Evolutionary conservation across 768 basidiomycete species (phyloP), one percentile per base, ranked within the genome.

Genomic region (Russula foetens): DNA sequence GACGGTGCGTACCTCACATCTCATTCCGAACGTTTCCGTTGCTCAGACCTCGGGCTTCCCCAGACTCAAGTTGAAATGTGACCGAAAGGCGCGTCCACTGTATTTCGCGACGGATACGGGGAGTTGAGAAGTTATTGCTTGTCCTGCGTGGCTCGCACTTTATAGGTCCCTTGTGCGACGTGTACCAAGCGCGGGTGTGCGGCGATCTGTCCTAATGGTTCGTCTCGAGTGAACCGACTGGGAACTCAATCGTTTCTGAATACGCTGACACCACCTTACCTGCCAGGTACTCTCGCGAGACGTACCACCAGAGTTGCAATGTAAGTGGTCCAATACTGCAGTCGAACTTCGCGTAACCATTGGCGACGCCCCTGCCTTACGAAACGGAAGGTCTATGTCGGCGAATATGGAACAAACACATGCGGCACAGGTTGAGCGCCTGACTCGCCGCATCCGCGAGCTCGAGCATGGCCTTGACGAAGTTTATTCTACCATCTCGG

Each of bases 201-300:
- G 24, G 75, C 82, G 19, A 85, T 90, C 58, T 91, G 88, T 72
- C 88, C 88, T n/a, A 82, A 85, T 58, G 88, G 88, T 85, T 64
- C 47, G 63, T 56, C 24, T 7, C 8, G 53, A 61, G 4, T 49
- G 15, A 17, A 8, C 38, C 2, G 14, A 4, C 38, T 5, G 19
- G n/a, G 31, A 47, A 15, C 33, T 46, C 41, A 28, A 46, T 69
- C 38, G 7, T 14, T 14, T 28, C 23, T 45, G 8, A 15, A 41
- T 45, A 24, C 24, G 43, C 53, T 39, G 59, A 66, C 21, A 55
- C 45, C 29, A 23, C 14, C 38, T 15, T 28, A 23, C 14, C 38
- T 15, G 4, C 56, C 62, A 85, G 84, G 82, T 21, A 78, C 77
- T 9, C 72, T 83, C 62, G 78, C 79, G 4, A 85, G 83, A 23